Evolutionary conservation across 2,329 filamentous ascomycete genomes (phyloP).

Genomic region (Coniochaeta prunicola): DNA sequence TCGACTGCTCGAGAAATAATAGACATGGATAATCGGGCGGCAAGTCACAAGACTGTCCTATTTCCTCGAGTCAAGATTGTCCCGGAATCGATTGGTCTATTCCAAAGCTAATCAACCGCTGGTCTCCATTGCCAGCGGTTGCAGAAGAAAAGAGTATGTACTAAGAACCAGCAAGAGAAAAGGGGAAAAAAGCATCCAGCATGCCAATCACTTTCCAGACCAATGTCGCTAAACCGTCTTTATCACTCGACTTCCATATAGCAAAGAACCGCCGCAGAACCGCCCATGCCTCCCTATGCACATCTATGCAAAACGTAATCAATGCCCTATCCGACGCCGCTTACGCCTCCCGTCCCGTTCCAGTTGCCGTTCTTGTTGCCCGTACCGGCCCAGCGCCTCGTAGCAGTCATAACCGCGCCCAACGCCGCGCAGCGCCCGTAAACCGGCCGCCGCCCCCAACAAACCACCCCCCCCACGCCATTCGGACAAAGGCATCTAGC

Average conservation of each 20-base stretch:
- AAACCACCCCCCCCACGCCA: neutral
- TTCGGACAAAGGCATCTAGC: constrained; percentile 12
- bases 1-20: neutral
- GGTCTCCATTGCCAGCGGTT: neutral
- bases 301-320: neutral
- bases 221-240: neutral
- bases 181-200: too few relatives aligned
- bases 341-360: neutral
- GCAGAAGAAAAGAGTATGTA: neutral
- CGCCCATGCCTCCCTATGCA: neutral
- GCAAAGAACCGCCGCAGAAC: neutral
- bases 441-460: neutral
- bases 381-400: neutral
- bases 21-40: neutral
- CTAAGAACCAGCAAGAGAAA: neutral
- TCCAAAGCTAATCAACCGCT: neutral
- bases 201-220: neutral
- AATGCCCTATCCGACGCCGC: neutral
- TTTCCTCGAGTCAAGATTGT: neutral
- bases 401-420: neutral
- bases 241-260: neutral
- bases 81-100: neutral
- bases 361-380: neutral
- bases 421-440: neutral
- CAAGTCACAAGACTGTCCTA: neutral